These are phyloP conservation scores for Echeveria elegans DNA, from an alignment of 164 flowering plant genomes.

Conservation along the genomic window DNA sequence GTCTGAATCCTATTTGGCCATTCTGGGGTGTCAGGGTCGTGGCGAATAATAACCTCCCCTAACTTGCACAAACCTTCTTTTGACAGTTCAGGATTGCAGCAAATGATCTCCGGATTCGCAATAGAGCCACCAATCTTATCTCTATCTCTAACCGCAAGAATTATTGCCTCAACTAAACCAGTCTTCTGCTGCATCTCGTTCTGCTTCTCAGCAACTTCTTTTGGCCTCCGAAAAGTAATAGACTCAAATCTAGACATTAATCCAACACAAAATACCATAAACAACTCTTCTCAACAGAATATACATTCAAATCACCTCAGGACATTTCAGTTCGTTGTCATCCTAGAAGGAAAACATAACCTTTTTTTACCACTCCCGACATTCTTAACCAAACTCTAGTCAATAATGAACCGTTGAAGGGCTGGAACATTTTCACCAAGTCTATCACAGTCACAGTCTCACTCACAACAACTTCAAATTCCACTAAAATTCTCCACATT, in stretches of 20 bases:
- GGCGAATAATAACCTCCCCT: conserved; percentile 67
- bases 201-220: conserved; percentile 39
- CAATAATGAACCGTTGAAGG: no score
- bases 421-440: no score
- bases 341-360: neutral
- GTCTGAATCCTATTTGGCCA: conserved; percentile 61
- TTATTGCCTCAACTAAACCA: conserved; percentile 75
- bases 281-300: neutral
- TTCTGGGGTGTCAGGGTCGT: conserved; percentile 30
- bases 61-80: conserved; percentile 41
- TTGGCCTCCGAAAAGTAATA: conserved; percentile 54
- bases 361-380: neutral
- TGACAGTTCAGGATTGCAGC: conserved; percentile 60
- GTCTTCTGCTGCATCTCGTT: conserved; percentile 53
- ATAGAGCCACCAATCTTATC: conserved; percentile 61
- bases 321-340: neutral
- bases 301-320: neutral
- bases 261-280: neutral
- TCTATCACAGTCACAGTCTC: no score
- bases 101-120: conserved; percentile 37
- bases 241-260: conserved; percentile 57
- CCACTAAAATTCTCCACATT: no score
- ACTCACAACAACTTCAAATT: no score
- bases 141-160: conserved; percentile 71
- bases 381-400: neutral